Conservation (phyloP, 164 flowering plant genomes). For the Hamamelis virginiana region DNA sequence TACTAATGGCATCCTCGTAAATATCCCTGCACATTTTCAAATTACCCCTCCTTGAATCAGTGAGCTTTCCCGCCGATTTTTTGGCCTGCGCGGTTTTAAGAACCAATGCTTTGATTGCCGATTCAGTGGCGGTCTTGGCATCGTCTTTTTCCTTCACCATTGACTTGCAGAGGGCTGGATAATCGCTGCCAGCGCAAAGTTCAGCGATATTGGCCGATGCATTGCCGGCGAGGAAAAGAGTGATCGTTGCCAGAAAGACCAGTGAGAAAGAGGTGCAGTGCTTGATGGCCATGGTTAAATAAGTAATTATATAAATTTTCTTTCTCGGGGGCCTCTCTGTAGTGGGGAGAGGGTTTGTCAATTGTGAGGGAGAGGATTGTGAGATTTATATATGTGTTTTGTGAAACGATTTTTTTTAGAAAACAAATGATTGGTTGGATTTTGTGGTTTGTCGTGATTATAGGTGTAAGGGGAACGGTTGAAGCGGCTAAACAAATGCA, state of each 20-base stretch:
- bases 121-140: background rate
- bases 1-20: conserved; percentile 17
- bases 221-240: conserved; percentile 5
- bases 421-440: no score
- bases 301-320: no score
- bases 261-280: conserved; percentile 4
- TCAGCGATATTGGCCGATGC: background rate
- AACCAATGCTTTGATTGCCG: background rate
- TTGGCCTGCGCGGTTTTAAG: background rate
- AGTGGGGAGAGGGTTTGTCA: no score
- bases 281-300: conserved; percentile 3
- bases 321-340: no score
- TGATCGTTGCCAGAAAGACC: conserved; percentile 17
- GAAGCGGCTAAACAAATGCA: no score
- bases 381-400: no score
- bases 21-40: conserved; percentile 3
- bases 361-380: no score
- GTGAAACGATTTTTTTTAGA: no score
- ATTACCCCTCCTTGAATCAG: no score
- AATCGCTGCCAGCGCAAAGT: conserved; percentile 19
- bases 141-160: background rate
- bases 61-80: background rate
- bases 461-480: no score
- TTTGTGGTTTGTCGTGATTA: no score
- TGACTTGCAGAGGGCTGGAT: background rate